phyloP scores from a whole-genome alignment of 371 early-diverging fungal genomes.

The Lichtheimia hyalospora region DNA sequence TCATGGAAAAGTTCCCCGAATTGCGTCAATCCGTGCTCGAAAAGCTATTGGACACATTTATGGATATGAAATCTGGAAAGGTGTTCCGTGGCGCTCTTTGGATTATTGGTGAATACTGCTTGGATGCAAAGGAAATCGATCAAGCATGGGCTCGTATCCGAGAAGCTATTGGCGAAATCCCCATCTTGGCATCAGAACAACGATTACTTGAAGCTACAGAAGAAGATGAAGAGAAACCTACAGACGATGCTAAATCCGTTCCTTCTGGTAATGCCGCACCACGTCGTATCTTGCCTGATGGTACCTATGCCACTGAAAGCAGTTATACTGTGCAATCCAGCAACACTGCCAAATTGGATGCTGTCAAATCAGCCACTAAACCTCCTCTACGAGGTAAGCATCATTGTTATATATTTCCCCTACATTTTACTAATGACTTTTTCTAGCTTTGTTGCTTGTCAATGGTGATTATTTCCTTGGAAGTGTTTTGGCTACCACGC shows the following conservation, averaged over 20 bases:
- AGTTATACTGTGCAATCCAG: slow-evolving; percentile 62
- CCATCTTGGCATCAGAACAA: slow-evolving; percentile 88
- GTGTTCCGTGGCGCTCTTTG: slow-evolving; percentile 97
- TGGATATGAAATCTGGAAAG: slow-evolving; percentile 91
- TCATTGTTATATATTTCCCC: not conserved
- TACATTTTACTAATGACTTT: not conserved
- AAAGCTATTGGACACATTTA: slow-evolving; percentile 79
- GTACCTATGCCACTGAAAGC: slow-evolving; percentile 96
- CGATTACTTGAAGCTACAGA: slow-evolving; percentile 63
- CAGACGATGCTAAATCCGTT: slow-evolving; percentile 31
- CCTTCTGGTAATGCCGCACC: slow-evolving; percentile 52
- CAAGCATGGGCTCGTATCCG: slow-evolving; percentile 83
- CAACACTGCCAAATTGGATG: slow-evolving; percentile 52
- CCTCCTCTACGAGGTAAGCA: slow-evolving; percentile 68
- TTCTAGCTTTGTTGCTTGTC: slow-evolving; percentile 66
- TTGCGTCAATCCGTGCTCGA: slow-evolving; percentile 80
- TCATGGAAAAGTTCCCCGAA: slow-evolving; percentile 92
- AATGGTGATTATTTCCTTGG: slow-evolving; percentile 93
- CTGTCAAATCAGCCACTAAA: slow-evolving; percentile 68
- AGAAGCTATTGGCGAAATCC: slow-evolving; percentile 85
- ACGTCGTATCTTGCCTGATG: slow-evolving; percentile 90
- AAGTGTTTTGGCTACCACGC: slow-evolving; percentile 82
- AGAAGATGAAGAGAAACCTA: slow-evolving; percentile 40
- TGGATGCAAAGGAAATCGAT: slow-evolving; percentile 75
- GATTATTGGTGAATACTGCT: slow-evolving; percentile 94